phyloP scores from a whole-genome alignment of 2,329 filamentous ascomycete genomes.

The Claviceps humidiphila region DNA sequence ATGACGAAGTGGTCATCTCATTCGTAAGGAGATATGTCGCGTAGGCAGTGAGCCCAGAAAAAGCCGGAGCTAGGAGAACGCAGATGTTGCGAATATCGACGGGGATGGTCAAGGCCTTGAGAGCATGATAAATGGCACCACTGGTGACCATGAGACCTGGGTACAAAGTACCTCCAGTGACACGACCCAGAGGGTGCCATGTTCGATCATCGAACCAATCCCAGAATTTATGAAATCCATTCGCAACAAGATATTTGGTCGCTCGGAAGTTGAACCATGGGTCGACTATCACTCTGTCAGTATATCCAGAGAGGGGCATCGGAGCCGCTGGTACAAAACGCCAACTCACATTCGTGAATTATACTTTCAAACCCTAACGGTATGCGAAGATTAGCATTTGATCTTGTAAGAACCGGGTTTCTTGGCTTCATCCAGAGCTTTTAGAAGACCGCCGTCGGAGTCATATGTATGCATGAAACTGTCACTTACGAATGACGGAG shows the following conservation, averaged over 20 bases:
- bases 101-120: constrained; percentile 77
- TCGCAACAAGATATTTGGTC: constrained; percentile 89
- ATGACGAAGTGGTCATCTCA: constrained; percentile 92
- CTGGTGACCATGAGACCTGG: constrained; percentile 98
- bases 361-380: constrained; percentile 85
- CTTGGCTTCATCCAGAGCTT: background rate
- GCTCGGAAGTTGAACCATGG: constrained; percentile 99
- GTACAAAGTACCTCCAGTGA: constrained; percentile 97
- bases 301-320: background rate
- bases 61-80: constrained; percentile 86
- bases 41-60: constrained; percentile 85
- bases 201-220: constrained; percentile 99
- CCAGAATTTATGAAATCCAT: constrained; percentile 99
- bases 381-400: constrained; percentile 18
- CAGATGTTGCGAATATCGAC: constrained; percentile 99
- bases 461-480: constrained; percentile 3
- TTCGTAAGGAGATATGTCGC: constrained; percentile 91
- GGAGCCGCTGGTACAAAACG: background rate
- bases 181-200: constrained; percentile 97
- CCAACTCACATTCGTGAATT: constrained; percentile 89
- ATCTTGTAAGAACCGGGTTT: background rate
- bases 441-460: background rate
- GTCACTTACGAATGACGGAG: constrained; percentile 81
- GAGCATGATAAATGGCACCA: constrained; percentile 87
- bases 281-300: constrained; percentile 54